These are phyloP conservation scores for Sphagnum fallax DNA, from an alignment of 228 moss, liverwort and hornwort species.

Conservation along the genomic window DNA sequence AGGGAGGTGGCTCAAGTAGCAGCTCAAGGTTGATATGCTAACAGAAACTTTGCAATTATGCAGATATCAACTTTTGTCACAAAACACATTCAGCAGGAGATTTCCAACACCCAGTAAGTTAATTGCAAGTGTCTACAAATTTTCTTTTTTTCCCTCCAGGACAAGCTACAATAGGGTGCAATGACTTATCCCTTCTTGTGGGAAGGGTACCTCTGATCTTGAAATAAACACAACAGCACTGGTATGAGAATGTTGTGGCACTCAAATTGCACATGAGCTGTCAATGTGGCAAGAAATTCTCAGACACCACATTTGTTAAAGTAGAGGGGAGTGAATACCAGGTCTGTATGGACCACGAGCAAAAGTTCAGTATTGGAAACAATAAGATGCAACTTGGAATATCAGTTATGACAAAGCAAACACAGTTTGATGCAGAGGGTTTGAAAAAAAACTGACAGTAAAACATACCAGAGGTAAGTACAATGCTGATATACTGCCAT, in stretches of 20 bases:
- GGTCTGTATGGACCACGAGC: constrained; percentile 35
- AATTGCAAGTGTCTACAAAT: neutral
- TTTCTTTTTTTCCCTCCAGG: too few species aligned
- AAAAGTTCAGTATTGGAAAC: neutral
- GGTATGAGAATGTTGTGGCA: constrained; percentile 2
- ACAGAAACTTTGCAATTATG: too few species aligned
- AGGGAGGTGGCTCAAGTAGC: constrained; percentile 53
- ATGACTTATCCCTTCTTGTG: too few species aligned
- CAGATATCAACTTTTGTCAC: too few species aligned
- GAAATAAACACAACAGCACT: too few species aligned
- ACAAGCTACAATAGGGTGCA: too few species aligned
- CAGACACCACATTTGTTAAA: constrained; percentile 86
- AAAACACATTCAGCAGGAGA: too few species aligned
- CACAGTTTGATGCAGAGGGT: too few species aligned
- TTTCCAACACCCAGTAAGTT: too few species aligned
- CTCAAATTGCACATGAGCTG: constrained; percentile 57
- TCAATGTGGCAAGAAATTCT: constrained; percentile 72
- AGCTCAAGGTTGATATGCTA: constrained; percentile 12
- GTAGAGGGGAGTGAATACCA: constrained; percentile 71
- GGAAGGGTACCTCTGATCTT: too few species aligned
- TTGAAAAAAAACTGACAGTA: too few species aligned
- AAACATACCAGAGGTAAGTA: constrained; percentile 62
- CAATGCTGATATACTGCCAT: constrained; percentile 84
- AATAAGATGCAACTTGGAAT: neutral
- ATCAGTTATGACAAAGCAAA: too few species aligned